These are phyloP conservation scores for Deuterostichococcus epilithicus DNA, from an alignment of 139 green algal genomes.

Conservation along the genomic window DNA sequence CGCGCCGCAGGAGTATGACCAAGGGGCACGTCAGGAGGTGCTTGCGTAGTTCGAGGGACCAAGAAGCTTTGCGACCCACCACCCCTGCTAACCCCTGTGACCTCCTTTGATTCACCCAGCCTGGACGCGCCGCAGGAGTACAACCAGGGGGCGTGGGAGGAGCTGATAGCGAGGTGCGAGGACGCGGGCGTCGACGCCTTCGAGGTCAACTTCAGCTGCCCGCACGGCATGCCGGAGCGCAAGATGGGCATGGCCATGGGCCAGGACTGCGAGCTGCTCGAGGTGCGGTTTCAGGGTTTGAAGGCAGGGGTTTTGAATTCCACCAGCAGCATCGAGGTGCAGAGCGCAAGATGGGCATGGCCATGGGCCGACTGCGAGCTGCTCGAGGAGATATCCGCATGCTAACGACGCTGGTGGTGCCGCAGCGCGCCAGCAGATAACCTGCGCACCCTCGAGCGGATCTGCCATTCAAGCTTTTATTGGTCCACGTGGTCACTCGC, in stretches of 20 bases:
- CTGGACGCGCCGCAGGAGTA: conserved; percentile 40
- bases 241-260: conserved; percentile 76
- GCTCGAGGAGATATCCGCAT: not conserved
- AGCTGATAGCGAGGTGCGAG: conserved; percentile 87
- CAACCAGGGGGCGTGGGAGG: conserved; percentile 84
- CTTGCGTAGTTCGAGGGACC: no score
- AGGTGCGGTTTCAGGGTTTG: conserved; percentile 1
- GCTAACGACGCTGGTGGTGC: conserved; percentile 25
- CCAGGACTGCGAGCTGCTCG: conserved; percentile 53
- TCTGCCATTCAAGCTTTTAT: no score
- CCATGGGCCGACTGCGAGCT: conserved; percentile 67
- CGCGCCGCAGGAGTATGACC: no score
- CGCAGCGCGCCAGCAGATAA: conserved; percentile 10
- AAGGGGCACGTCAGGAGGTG: no score
- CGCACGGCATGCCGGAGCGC: conserved; percentile 92
- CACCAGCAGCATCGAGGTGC: conserved; percentile 29
- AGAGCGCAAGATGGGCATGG: conserved; percentile 70
- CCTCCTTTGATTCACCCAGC: no score
- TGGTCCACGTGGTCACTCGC: not conserved
- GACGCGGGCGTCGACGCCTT: conserved; percentile 90
- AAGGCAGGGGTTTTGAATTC: no score
- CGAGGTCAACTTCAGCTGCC: conserved; percentile 97
- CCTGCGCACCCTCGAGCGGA: no score
- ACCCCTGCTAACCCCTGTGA: no score
- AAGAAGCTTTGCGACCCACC: no score